phyloP scores from a whole-genome alignment of 2,329 filamentous ascomycete species.

The Ascochyta clinopodiicola region DNA sequence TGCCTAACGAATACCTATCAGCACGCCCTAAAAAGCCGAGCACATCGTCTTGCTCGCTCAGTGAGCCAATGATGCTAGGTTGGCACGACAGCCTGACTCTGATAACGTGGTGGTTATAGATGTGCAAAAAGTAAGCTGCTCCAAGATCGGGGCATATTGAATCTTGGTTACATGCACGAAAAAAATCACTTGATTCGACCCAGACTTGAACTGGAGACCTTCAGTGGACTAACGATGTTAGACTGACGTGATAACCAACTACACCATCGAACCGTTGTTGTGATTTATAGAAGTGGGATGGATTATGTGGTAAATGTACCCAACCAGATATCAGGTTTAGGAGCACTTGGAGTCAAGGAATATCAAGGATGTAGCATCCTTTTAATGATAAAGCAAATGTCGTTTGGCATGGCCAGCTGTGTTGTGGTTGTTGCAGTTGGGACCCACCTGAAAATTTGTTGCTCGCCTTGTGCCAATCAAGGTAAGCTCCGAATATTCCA shows the following conservation, averaged over 20 bases:
- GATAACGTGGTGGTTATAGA: too few species aligned
- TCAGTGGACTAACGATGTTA: constrained; percentile 42
- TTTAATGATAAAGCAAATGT: background rate
- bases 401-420: background rate
- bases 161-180: background rate
- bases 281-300: background rate
- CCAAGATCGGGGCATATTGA: background rate
- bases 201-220: constrained; percentile 29
- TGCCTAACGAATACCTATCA: too few species aligned
- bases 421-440: background rate
- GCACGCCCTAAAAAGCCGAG: too few species aligned
- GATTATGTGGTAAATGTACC: background rate
- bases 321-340: background rate
- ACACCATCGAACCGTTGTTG: constrained; percentile 42
- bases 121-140: background rate
- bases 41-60: too few species aligned
- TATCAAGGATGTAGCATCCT: background rate
- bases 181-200: constrained; percentile 22
- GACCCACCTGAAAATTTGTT: constrained; percentile 2
- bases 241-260: constrained; percentile 57
- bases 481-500: background rate
- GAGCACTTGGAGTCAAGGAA: too few species aligned
- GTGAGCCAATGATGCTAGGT: too few species aligned
- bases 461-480: background rate
- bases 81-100: too few species aligned